Evolutionary conservation across 306 rosid species (phyloP).

Genomic region (Arachis hypogaea): DNA sequence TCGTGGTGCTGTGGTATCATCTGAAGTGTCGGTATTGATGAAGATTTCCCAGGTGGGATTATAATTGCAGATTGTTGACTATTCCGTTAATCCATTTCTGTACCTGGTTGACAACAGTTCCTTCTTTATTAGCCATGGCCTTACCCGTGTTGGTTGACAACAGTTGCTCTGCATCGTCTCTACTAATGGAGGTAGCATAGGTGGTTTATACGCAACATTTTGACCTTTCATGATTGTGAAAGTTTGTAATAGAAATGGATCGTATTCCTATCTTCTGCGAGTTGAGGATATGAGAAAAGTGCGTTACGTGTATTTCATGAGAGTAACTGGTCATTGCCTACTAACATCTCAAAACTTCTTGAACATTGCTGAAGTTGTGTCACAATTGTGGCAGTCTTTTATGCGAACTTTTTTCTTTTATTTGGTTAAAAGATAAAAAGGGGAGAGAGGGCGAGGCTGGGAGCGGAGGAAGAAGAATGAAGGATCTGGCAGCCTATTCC

Average conservation of each 20-base stretch:
- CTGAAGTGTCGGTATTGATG: constrained; percentile 20
- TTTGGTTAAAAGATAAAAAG: too few species aligned
- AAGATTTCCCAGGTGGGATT: constrained; percentile 21
- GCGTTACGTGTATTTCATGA: constrained; percentile 7
- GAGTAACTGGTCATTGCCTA: not conserved
- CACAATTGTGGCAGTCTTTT: not conserved
- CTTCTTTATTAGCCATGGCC: constrained; percentile 26
- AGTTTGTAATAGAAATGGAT: constrained; percentile 31
- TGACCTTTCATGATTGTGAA: constrained; percentile 9
- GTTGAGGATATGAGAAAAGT: constrained; percentile 15
- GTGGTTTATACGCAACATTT: not conserved
- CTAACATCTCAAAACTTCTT: constrained; percentile 1
- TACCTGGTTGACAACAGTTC: not conserved
- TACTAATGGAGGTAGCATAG: constrained; percentile 27
- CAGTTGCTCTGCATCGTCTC: constrained; percentile 19
- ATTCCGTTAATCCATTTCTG: constrained; percentile 37
- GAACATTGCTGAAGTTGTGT: not conserved
- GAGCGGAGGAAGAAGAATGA: too few species aligned
- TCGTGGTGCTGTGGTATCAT: constrained; percentile 31
- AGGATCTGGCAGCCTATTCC: too few species aligned
- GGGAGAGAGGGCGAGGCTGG: too few species aligned
- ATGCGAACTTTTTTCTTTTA: too few species aligned
- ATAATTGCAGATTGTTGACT: constrained; percentile 27
- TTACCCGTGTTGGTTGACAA: constrained; percentile 27
- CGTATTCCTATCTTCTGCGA: constrained; percentile 6